A percentile compares a stretch with the other conserved stretches of the same genome.
phyloP scores from a whole-genome alignment of 306 rosid genomes.

The Cucurbita pepo region DNA sequence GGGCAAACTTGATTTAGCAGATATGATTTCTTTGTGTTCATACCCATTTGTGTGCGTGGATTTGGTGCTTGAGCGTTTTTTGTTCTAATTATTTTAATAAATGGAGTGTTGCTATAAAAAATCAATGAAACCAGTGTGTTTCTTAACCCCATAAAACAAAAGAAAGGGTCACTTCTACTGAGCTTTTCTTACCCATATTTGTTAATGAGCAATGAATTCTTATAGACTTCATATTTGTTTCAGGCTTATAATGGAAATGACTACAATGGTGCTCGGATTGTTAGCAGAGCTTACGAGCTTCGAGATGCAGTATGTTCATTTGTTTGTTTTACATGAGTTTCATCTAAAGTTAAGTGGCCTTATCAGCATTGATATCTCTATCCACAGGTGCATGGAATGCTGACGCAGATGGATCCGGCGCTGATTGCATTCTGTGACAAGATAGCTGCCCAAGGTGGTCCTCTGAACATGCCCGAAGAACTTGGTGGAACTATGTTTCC shows the following conservation, averaged over 20 bases:
- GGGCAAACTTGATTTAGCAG: neutral
- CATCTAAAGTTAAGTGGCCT: neutral
- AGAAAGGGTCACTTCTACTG: neutral
- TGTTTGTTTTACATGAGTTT: slow-evolving; percentile 1
- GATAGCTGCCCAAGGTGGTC: slow-evolving; percentile 86
- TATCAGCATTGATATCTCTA: neutral
- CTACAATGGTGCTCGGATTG: slow-evolving; percentile 83
- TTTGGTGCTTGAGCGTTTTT: neutral
- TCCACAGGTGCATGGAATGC: slow-evolving; percentile 82
- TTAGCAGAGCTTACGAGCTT: slow-evolving; percentile 86
- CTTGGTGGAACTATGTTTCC: slow-evolving; percentile 47
- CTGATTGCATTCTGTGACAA: slow-evolving; percentile 72
- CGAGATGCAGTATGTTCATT: slow-evolving; percentile 59
- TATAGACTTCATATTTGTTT: slow-evolving; percentile 7
- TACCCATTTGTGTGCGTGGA: neutral
- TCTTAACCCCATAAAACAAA: neutral
- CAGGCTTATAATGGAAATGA: slow-evolving; percentile 90
- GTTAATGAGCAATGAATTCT: neutral
- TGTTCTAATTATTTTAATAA: neutral
- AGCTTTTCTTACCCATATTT: neutral
- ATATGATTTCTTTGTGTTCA: neutral
- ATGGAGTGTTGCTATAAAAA: neutral
- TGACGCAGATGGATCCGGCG: slow-evolving; percentile 95
- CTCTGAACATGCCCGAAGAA: slow-evolving; percentile 52
- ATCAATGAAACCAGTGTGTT: neutral